These are phyloP conservation scores for Cryptosporidium viatorum DNA, from an alignment of 169 alveolate species.

Conservation along the genomic window DNA sequence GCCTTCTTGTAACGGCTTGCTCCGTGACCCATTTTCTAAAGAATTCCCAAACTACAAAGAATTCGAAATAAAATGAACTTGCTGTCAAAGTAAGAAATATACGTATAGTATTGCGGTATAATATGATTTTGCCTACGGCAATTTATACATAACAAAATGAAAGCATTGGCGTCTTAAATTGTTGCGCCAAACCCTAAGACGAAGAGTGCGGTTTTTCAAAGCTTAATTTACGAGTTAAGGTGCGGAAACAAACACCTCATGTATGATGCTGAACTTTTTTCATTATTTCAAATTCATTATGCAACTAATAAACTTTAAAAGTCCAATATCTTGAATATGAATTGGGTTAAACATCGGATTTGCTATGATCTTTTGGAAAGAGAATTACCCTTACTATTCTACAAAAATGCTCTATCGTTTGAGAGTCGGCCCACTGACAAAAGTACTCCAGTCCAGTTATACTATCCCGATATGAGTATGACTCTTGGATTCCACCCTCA, in stretches of 20 bases:
- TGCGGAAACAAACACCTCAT: too few species aligned
- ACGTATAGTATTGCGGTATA: slow-evolving; percentile 3
- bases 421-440: not conserved
- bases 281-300: not conserved
- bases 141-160: not conserved
- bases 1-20: slow-evolving; percentile 93
- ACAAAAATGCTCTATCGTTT: slow-evolving; percentile 33
- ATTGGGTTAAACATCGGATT: slow-evolving; percentile 43
- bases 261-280: not conserved
- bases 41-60: slow-evolving; percentile 1
- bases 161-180: slow-evolving; percentile 13
- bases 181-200: slow-evolving; percentile 5
- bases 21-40: slow-evolving; percentile 89
- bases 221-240: not conserved
- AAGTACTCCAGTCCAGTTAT: slow-evolving; percentile 22
- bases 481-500: slow-evolving; percentile 57
- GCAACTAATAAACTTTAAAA: not conserved
- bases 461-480: slow-evolving; percentile 20
- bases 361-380: not conserved
- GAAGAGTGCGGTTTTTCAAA: not conserved
- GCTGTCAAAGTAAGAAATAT: not conserved
- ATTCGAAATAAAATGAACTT: not conserved
- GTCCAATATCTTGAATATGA: not conserved
- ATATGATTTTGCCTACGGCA: not conserved
- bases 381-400: slow-evolving; percentile 21